Percentiles rank a stretch among this genome's conserved stretches.
Conservation (phyloP, 176 grass and related monocot genomes). For the Pharus latifolius region DNA sequence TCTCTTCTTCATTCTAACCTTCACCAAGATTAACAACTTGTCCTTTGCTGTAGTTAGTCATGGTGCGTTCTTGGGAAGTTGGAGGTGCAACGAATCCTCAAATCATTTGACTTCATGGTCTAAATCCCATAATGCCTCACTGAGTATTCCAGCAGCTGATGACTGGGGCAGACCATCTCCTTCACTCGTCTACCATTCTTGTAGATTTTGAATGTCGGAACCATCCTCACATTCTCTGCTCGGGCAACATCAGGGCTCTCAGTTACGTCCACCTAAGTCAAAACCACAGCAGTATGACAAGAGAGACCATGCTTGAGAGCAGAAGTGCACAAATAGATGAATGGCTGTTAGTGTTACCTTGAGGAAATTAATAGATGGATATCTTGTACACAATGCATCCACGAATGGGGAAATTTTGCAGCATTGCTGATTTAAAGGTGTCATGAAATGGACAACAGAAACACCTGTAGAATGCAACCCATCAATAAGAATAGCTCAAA, state of each 20-base stretch:
- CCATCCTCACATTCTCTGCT: slow-evolving; percentile 36
- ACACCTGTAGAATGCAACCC: slow-evolving; percentile 42
- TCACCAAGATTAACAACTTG: neutral
- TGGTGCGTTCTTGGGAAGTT: neutral
- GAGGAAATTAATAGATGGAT: slow-evolving; percentile 85
- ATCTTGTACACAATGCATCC: slow-evolving; percentile 58
- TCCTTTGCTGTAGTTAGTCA: neutral
- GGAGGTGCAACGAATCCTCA: neutral
- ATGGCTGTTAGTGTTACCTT: slow-evolving; percentile 66
- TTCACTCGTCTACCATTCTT: slow-evolving; percentile 43
- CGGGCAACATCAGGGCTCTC: slow-evolving; percentile 24
- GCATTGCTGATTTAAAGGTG: slow-evolving; percentile 59
- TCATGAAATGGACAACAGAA: slow-evolving; percentile 89
- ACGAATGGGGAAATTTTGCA: slow-evolving; percentile 67
- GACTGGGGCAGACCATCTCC: slow-evolving; percentile 50
- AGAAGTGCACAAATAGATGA: neutral
- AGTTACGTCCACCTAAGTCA: slow-evolving; percentile 38
- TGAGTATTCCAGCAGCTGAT: slow-evolving; percentile 41
- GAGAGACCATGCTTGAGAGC: neutral
- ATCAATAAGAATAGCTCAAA: neutral
- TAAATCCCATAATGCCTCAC: slow-evolving; percentile 40
- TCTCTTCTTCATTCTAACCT: neutral
- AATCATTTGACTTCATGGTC: neutral
- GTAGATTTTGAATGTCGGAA: slow-evolving; percentile 55
- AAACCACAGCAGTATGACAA: neutral